Conservation (phyloP, 441 rosid genomes). For the Pelargonium australe region DNA sequence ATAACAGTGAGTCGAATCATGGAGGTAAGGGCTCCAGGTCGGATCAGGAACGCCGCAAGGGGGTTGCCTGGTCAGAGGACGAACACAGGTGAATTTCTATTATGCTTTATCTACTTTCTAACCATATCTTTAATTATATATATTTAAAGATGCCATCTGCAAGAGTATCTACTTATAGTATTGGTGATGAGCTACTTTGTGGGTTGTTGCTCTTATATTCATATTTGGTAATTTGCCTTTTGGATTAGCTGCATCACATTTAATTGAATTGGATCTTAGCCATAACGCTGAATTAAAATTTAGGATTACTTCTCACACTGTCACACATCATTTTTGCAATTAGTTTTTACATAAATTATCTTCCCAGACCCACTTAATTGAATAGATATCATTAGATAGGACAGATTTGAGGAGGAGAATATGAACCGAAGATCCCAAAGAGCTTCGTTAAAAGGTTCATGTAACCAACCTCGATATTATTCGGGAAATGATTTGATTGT, state of each 20-base stretch:
- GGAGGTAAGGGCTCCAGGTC: constrained; percentile 74
- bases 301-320: not conserved
- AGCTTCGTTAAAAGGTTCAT: too few species aligned
- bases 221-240: not conserved
- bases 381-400: too few species aligned
- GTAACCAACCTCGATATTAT: too few species aligned
- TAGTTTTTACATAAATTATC: not conserved
- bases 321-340: not conserved
- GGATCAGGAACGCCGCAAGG: constrained; percentile 94
- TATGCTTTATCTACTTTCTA: constrained; percentile 18
- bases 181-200: not conserved
- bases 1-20: constrained; percentile 54
- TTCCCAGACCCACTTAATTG: too few species aligned
- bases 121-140: not conserved
- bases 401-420: too few species aligned
- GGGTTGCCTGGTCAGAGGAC: constrained; percentile 98
- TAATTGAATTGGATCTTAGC: not conserved
- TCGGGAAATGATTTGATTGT: too few species aligned
- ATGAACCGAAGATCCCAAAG: too few species aligned
- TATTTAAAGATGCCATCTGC: constrained; percentile 12
- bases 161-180: constrained; percentile 9
- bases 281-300: not conserved
- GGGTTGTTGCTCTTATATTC: not conserved
- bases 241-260: not conserved
- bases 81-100: constrained; percentile 73